Percentiles rank a stretch among this genome's conserved stretches.
phyloP scores from a whole-genome alignment of 495 filamentous ascomycete genomes.

The Penicillium desertorum region DNA sequence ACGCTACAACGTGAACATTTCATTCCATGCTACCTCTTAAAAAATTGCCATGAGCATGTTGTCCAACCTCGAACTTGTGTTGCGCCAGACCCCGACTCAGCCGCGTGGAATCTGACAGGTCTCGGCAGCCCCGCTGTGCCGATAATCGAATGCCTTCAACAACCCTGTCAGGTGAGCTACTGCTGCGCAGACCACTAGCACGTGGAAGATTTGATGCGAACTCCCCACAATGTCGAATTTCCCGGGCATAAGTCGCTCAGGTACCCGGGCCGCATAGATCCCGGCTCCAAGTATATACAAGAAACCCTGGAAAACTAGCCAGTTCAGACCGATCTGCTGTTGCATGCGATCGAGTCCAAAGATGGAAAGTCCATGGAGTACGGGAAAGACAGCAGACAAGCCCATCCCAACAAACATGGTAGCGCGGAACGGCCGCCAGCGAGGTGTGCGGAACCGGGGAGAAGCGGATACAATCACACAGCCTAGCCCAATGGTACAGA shows the following conservation, averaged over 20 bases:
- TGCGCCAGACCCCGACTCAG: constrained; percentile 19
- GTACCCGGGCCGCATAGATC: constrained; percentile 69
- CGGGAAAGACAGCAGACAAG: constrained; percentile 76
- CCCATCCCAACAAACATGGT: constrained; percentile 91
- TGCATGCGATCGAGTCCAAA: constrained; percentile 60
- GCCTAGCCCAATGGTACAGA: constrained; percentile 69
- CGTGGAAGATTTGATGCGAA: constrained; percentile 66
- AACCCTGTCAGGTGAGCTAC: constrained; percentile 58
- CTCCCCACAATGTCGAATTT: constrained; percentile 60
- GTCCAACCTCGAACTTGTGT: constrained; percentile 25
- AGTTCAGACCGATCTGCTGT: constrained; percentile 75
- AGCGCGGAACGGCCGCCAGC: constrained; percentile 81
- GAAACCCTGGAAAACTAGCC: constrained; percentile 75
- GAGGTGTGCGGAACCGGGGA: constrained; percentile 77
- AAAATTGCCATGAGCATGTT: constrained; percentile 29
- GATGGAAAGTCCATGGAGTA: constrained; percentile 66
- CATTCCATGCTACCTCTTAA: constrained; percentile 26
- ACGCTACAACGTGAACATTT: constrained; percentile 24
- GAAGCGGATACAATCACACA: constrained; percentile 74
- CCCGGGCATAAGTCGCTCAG: constrained; percentile 51
- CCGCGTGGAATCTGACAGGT: constrained; percentile 36
- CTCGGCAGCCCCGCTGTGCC: constrained; percentile 47
- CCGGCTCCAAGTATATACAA: constrained; percentile 85
- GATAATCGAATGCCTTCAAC: constrained; percentile 57
- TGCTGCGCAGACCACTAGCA: constrained; percentile 61